These are phyloP conservation scores for Wilcoxina mikolae DNA, from an alignment of 495 filamentous ascomycete genomes.

Conservation along the genomic window DNA sequence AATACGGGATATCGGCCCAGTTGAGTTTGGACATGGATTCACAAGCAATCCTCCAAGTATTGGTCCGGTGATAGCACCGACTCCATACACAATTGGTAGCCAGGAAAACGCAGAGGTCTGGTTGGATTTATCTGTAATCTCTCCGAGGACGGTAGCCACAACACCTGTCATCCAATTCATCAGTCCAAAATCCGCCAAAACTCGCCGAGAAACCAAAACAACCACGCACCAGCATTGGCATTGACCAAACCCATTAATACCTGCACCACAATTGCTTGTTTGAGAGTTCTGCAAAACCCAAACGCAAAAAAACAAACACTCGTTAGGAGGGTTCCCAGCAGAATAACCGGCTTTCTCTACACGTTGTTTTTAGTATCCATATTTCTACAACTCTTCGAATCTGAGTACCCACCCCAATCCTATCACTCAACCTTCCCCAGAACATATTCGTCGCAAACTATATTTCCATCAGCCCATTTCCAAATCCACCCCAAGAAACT, in stretches of 20 bases:
- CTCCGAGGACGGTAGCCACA: constrained; percentile 82
- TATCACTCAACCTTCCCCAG: constrained; percentile 86
- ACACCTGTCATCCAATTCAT: constrained; percentile 41
- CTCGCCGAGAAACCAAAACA: too few relatives aligned
- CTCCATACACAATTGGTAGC: constrained; percentile 79
- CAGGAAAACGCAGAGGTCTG: constrained; percentile 84
- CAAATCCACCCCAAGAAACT: constrained; percentile 9
- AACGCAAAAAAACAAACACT: constrained; percentile 70
- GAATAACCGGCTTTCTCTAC: constrained; percentile 67
- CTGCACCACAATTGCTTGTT: constrained; percentile 73
- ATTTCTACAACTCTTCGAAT: too few relatives aligned
- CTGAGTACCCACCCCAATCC: constrained; percentile 43
- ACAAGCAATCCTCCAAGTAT: constrained; percentile 76
- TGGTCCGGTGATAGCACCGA: constrained; percentile 86
- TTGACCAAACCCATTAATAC: constrained; percentile 83
- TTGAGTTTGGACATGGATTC: constrained; percentile 13
- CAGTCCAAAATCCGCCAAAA: background rate
- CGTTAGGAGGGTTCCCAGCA: constrained; percentile 71
- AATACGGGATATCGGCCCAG: constrained; percentile 18
- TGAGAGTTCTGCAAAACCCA: constrained; percentile 69
- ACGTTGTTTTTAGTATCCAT: background rate
- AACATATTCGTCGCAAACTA: constrained; percentile 51
- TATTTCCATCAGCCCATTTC: background rate
- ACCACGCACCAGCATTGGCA: constrained; percentile 50
- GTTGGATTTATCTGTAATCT: constrained; percentile 89